A percentile compares a stretch with the other conserved stretches of the same genome.
These are phyloP conservation scores for Chaetomium sp. DNA, from an alignment of 2,329 filamentous ascomycete species.

Conservation along the genomic window DNA sequence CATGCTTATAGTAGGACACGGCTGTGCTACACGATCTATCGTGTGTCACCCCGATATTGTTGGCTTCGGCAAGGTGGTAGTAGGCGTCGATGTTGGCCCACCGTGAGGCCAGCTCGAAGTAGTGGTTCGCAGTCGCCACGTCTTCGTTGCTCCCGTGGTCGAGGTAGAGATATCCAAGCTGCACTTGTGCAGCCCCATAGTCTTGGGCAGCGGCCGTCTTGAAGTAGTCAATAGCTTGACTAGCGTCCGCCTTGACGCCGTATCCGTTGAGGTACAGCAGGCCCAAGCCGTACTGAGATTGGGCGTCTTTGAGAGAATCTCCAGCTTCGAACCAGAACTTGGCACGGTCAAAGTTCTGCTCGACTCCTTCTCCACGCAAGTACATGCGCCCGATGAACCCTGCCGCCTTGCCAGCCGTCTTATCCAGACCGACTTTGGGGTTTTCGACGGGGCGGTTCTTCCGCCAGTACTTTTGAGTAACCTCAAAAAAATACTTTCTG, in stretches of 20 bases:
- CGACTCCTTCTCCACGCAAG: constrained; percentile 80
- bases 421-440: constrained; percentile 70
- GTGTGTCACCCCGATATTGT: constrained; percentile 75
- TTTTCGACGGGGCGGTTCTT: constrained; percentile 75
- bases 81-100: constrained; percentile 86
- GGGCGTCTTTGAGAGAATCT: constrained; percentile 71
- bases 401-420: constrained; percentile 78
- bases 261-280: constrained; percentile 81
- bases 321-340: constrained; percentile 83
- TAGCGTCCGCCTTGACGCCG: constrained; percentile 67
- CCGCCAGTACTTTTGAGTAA: constrained; percentile 82
- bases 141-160: constrained; percentile 75
- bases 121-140: constrained; percentile 74
- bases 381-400: constrained; percentile 90
- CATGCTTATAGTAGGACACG: constrained; percentile 78
- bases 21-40: constrained; percentile 78
- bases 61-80: constrained; percentile 90
- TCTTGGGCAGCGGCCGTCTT: constrained; percentile 80
- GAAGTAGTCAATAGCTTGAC: constrained; percentile 74
- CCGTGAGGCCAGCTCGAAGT: constrained; percentile 83
- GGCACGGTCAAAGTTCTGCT: constrained; percentile 76
- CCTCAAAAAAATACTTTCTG: constrained; percentile 77
- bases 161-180: constrained; percentile 80
- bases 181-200: constrained; percentile 76
- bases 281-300: constrained; percentile 83